Conservation (phyloP, 169 alveolate genomes). For the Babesia ovis region DNA sequence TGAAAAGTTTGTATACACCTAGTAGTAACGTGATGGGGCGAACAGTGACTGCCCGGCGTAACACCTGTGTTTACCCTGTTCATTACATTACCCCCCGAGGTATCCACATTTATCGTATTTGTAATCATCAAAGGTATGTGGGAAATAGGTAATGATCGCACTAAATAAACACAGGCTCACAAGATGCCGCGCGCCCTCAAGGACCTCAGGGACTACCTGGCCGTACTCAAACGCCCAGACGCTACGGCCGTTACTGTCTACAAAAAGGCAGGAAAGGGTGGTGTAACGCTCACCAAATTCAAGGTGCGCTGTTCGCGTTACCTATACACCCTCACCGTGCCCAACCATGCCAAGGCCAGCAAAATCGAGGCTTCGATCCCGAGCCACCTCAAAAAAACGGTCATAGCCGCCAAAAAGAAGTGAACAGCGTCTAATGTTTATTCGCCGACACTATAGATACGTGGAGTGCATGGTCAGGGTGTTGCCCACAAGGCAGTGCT, state of each 20-base stretch:
- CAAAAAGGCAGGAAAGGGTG: constrained; percentile 80
- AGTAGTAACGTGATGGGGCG: constrained; percentile 26
- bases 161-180: neutral
- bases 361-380: constrained; percentile 83
- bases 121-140: neutral
- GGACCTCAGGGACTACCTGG: constrained; percentile 81
- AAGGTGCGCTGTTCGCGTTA: constrained; percentile 91
- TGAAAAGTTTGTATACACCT: neutral
- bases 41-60: neutral
- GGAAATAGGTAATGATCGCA: neutral
- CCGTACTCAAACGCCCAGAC: constrained; percentile 82
- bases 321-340: constrained; percentile 91
- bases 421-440: constrained; percentile 5
- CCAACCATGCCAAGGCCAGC: constrained; percentile 92
- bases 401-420: constrained; percentile 55
- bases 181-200: constrained; percentile 82
- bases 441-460: too few species aligned
- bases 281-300: constrained; percentile 87
- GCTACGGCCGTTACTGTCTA: constrained; percentile 85
- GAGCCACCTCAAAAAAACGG: constrained; percentile 56
- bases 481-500: too few species aligned
- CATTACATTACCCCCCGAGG: neutral
- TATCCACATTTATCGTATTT: neutral
- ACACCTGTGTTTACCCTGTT: neutral
- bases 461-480: too few species aligned